phyloP scores from a whole-genome alignment of 2,329 filamentous ascomycete species.

The Botryotinia globosa region DNA sequence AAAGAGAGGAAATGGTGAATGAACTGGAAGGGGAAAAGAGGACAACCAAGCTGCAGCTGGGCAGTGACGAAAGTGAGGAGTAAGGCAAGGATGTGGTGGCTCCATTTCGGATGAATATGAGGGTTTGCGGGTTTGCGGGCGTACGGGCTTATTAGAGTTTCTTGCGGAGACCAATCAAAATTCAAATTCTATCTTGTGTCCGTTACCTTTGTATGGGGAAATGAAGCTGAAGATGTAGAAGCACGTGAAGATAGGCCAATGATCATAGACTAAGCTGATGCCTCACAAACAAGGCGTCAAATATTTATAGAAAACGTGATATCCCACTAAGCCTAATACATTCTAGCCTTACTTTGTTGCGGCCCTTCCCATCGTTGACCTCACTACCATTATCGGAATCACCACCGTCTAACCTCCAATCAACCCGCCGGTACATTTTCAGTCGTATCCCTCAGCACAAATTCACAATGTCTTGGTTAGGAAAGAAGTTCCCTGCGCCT shows the following conservation, averaged over 20 bases:
- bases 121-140: background rate
- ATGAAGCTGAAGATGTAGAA: background rate
- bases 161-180: conserved; percentile 10
- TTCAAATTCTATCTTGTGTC: background rate
- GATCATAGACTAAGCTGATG: background rate
- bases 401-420: conserved; percentile 22
- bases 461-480: conserved; percentile 71
- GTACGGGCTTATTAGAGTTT: no score
- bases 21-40: background rate
- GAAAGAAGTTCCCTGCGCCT: conserved; percentile 80
- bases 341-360: background rate
- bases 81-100: conserved; percentile 1
- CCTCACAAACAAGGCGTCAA: background rate
- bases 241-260: background rate
- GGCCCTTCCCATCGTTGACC: conserved; percentile 7
- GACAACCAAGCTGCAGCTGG: background rate
- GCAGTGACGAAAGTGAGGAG: conserved; percentile 11
- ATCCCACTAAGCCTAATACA: background rate
- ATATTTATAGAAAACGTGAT: background rate
- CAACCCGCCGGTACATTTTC: conserved; percentile 40
- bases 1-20: background rate
- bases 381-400: background rate
- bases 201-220: background rate
- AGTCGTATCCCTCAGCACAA: conserved; percentile 36
- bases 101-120: conserved; percentile 13